Base-by-base conservation (phyloP, 306 rosid genomes). In the Carpinus viminea region DNA sequence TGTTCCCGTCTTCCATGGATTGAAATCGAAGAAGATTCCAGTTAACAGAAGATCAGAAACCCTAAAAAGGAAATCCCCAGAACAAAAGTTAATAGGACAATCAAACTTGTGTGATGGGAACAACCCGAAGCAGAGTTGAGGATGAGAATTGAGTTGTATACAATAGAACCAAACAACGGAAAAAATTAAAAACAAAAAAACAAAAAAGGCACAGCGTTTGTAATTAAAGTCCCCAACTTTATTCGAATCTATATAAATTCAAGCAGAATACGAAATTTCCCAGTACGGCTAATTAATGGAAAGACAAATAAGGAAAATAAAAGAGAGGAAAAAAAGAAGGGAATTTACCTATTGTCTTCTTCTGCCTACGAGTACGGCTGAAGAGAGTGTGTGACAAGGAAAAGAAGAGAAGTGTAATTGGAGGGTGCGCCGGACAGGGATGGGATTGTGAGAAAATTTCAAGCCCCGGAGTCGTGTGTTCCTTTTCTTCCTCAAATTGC, bases 1-100 rank as follows among this genome's bases (percentile, higher is more conserved):
- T 7, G 70, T 36, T 36, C 70, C 70, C 70, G 70, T 64, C 70
- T 36, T 36, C 70, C 70, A 36, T 65, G 47, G 70, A 36, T 65
- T 65, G 46, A 34, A 65, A 46, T 36, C 12, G 45, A 34, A 15
- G 47, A 65, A 61, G 70, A 65, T 65, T 21, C 70, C 21, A 36
- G 48, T 16, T 28, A 65, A 12, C 24, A 38, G 71, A 66, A 38
- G 34, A 8, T 41, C 71, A 66, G 24, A 18, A 36, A 66, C 46
- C 69, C 71, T 66, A 15, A 7, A 38, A 3, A 36, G 13, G 34
- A 12, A 8, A 61, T 26, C 8, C 68, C 68, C 70, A 8, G 24
- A 18, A n/a, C 15, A 62, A 28, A 15, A 62, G 1, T 66, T 38
- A 66, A 17, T 8, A 17, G 71, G 24, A 8, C 9, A 66, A 66